phyloP scores from a whole-genome alignment of 2,329 filamentous ascomycete genomes.

The Monosporascus cannonballus region DNA sequence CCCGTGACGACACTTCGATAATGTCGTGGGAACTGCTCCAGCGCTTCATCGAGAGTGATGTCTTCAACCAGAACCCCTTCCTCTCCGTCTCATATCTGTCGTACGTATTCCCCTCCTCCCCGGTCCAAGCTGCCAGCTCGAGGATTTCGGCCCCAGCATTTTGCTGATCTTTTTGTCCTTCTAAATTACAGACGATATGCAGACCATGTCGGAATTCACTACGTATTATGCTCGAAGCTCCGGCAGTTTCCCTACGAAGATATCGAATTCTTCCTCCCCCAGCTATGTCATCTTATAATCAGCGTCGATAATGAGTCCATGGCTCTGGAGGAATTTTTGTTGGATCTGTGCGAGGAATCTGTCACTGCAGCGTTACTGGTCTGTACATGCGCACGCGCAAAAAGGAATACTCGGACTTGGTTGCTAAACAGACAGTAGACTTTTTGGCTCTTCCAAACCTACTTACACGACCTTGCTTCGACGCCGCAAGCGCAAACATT shows the following conservation, averaged over 20 bases:
- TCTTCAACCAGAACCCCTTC: conserved; percentile 88
- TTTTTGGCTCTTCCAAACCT: conserved; percentile 87
- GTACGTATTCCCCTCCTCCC: conserved; percentile 45
- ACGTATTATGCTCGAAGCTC: conserved; percentile 82
- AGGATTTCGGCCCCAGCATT: conserved; percentile 3
- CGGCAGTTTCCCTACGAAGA: conserved; percentile 86
- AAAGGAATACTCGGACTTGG: neutral
- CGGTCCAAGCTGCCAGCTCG: neutral
- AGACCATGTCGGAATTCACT: conserved; percentile 84
- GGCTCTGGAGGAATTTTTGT: conserved; percentile 81
- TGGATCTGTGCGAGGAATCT: conserved; percentile 82
- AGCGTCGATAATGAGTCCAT: conserved; percentile 88
- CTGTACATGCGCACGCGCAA: conserved; percentile 27
- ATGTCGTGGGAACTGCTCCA: conserved; percentile 85
- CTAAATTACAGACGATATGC: conserved; percentile 63
- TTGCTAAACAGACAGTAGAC: conserved; percentile 48
- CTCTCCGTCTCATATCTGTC: conserved; percentile 84
- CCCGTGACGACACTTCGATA: conserved; percentile 28
- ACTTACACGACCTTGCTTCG: conserved; percentile 71
- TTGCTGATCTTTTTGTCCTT: neutral
- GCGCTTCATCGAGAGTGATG: conserved; percentile 87
- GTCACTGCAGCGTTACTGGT: conserved; percentile 79
- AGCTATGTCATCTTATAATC: conserved; percentile 82
- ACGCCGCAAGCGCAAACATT: conserved; percentile 73
- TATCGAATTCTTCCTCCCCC: conserved; percentile 87